Evolutionary conservation across 2,329 filamentous ascomycete species (phyloP), one percentile per base, ranked within the genome.

Genomic region (Cadophora malorum): DNA sequence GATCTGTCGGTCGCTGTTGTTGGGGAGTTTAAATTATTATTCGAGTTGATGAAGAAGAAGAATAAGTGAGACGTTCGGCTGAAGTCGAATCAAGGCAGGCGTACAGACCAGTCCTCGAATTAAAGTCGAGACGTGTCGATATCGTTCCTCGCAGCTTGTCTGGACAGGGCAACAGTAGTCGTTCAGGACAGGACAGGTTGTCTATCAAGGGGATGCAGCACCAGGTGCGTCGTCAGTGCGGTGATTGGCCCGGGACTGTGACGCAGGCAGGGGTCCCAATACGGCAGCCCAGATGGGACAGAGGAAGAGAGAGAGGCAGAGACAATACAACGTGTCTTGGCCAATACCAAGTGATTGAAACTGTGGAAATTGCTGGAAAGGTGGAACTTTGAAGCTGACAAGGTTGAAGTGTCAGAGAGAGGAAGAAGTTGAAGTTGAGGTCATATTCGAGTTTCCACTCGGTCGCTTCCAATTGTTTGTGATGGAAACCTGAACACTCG

Each of bases 91-190:
- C 28, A 28, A 50, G 35, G 35, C 49, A 47, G 12, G 64, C 38
- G 58, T 63, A 47, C 23, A 62, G 28, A 25, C 38, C 28, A 35
- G 14, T 35, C 14, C 45, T 60, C 49, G 38, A 52, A 67, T 55
- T 12, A 12, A 60, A 67, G 62, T 61, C 66, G 62, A 67, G 65
- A 67, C 66, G 58, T 62, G 58, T 63, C n/a, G 64, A 38, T 61
- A 45, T 66, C 21, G 56, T 12, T n/a, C 9, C 55, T 50, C 35
- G 55, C 31, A 58, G 63, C n/a, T 60, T 9, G 45, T 49, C 45
- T 49, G 45, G 19, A 21, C 45, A n/a, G 45, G 45, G n/a, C 45
- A 49, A 19, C 41, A 45, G 16, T 45, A 35, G 33, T 38, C 38
- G 63, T 38, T 31, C 41, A 14, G 45, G 52, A 38, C 45, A 60